Conservation (phyloP, 208 protist genomes). For the Wallacemonas sp. region DNA sequence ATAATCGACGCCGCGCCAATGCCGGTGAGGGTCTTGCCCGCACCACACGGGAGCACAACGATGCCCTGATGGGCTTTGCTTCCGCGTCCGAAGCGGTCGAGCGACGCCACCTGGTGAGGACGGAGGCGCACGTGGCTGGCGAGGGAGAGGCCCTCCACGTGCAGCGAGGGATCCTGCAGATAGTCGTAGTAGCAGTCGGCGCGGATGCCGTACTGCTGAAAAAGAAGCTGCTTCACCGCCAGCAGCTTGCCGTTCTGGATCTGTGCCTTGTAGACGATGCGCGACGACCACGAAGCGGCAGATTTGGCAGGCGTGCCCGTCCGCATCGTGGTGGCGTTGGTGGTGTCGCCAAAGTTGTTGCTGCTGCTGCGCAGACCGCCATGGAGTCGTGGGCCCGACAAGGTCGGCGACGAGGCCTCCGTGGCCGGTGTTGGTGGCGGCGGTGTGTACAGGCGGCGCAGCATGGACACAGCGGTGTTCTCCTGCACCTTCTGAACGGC, state of each 20-base stretch:
- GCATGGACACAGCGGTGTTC: slow-evolving; percentile 31
- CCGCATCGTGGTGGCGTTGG: too few species aligned
- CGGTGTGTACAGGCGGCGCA: slow-evolving; percentile 43
- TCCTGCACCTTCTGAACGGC: slow-evolving; percentile 21
- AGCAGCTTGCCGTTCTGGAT: slow-evolving; percentile 69
- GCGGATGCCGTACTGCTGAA: slow-evolving; percentile 67
- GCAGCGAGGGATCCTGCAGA: slow-evolving; percentile 60
- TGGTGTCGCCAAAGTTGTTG: too few species aligned
- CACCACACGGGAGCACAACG: slow-evolving; percentile 99
- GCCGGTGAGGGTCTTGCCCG: slow-evolving; percentile 99
- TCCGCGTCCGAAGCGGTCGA: slow-evolving; percentile 82
- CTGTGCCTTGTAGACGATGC: slow-evolving; percentile 83
- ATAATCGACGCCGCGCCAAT: slow-evolving; percentile 95
- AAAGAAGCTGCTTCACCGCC: slow-evolving; percentile 77
- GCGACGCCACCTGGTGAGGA: slow-evolving; percentile 83
- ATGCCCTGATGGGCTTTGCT: slow-evolving; percentile 94
- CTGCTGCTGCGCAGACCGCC: too few species aligned
- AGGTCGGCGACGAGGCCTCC: neutral
- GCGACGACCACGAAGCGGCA: slow-evolving; percentile 14
- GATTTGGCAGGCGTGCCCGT: neutral
- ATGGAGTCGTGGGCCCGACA: too few species aligned
- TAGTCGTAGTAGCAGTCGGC: slow-evolving; percentile 91
- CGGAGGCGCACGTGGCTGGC: slow-evolving; percentile 71
- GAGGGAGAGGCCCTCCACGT: slow-evolving; percentile 61
- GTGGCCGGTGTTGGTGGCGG: neutral